Conservation (phyloP, 2,329 filamentous ascomycete species). For the Macrophomina phaseolina region DNA sequence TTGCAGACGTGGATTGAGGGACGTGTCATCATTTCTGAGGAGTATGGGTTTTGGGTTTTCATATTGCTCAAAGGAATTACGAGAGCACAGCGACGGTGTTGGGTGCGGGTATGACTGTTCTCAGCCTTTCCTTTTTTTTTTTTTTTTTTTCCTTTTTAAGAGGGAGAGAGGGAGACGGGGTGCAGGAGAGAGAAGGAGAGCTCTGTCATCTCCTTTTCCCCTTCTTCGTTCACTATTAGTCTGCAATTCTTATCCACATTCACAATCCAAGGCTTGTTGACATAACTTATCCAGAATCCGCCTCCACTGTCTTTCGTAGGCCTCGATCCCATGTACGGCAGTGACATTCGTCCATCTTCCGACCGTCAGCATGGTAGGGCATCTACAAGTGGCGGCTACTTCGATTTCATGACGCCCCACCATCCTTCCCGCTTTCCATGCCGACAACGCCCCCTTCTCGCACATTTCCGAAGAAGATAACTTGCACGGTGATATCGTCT, state of each 20-base stretch:
- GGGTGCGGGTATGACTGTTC: not conserved
- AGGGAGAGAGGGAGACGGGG: too few species aligned
- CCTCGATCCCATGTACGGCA: too few species aligned
- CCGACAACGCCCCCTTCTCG: not conserved
- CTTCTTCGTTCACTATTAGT: not conserved
- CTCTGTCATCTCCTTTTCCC: not conserved
- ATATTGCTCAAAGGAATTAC: not conserved
- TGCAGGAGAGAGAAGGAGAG: too few species aligned
- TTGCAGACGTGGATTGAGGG: constrained; percentile 9
- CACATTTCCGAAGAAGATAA: constrained; percentile 58
- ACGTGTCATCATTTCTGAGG: not conserved
- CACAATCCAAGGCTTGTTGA: not conserved
- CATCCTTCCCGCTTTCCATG: not conserved
- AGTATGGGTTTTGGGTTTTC: not conserved
- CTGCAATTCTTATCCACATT: not conserved
- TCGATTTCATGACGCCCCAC: not conserved
- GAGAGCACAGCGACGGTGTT: constrained; percentile 11
- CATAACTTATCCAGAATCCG: too few species aligned
- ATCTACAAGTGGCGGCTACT: too few species aligned
- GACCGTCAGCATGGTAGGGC: too few species aligned
- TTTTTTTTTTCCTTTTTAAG: not conserved
- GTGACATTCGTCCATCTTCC: too few species aligned
- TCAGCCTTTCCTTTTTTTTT: not conserved
- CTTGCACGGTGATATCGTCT: constrained; percentile 60
- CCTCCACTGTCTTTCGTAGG: too few species aligned